These are phyloP conservation scores for Lichina pygmaea DNA, from an alignment of 495 filamentous ascomycete species.

Conservation along the genomic window DNA sequence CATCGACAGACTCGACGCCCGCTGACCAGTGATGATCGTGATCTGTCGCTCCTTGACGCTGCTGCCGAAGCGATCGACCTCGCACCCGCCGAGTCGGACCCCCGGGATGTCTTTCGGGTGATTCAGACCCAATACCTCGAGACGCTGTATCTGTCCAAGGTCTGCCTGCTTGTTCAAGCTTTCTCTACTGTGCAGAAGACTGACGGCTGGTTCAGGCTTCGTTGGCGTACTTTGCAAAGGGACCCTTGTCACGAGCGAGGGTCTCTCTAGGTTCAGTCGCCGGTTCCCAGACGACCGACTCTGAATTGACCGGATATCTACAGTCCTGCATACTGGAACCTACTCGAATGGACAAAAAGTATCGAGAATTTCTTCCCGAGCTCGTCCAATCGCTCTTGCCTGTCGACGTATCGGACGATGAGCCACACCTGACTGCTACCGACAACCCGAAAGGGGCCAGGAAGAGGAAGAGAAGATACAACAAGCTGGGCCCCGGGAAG, in stretches of 20 bases:
- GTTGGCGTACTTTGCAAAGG: constrained; percentile 91
- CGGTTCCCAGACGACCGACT: neutral
- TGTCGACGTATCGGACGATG: constrained; percentile 1
- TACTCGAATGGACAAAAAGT: constrained; percentile 3
- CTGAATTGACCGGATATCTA: neutral
- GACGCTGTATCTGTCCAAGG: constrained; percentile 73
- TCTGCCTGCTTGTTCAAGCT: constrained; percentile 7
- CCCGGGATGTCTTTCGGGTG: constrained; percentile 35
- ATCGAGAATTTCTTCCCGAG: neutral
- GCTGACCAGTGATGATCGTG: too few species aligned
- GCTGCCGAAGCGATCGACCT: neutral
- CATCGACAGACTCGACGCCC: neutral
- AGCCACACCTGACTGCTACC: neutral
- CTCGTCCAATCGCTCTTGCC: constrained; percentile 1
- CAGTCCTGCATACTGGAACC: neutral
- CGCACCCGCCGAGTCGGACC: constrained; percentile 6
- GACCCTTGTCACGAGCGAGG: constrained; percentile 67
- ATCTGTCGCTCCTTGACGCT: too few species aligned
- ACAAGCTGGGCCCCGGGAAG: constrained; percentile 28
- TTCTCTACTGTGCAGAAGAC: too few species aligned
- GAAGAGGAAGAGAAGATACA: constrained; percentile 15
- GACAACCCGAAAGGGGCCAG: neutral
- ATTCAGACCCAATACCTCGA: constrained; percentile 61
- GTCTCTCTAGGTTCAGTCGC: constrained; percentile 31
- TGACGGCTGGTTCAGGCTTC: constrained; percentile 28